Evolutionary conservation across 345 rosid species (phyloP).

Genomic region (Ailanthus altissimus): DNA sequence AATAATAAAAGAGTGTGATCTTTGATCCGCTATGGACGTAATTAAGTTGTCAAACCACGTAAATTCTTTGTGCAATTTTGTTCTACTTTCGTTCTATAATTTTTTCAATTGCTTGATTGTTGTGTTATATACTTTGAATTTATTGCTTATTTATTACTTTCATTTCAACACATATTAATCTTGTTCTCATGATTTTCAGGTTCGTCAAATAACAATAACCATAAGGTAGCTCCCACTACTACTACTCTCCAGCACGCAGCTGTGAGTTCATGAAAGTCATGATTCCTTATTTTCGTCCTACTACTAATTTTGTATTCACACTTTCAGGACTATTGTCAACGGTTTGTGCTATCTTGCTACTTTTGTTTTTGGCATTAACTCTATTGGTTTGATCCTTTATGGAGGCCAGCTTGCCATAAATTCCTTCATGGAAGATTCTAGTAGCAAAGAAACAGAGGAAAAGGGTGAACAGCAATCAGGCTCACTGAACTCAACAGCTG

Average conservation of each 20-base stretch:
- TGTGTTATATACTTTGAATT: too few relatives aligned
- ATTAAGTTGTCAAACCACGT: too few relatives aligned
- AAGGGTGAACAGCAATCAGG: slow-evolving; percentile 24
- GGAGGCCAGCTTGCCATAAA: slow-evolving; percentile 70
- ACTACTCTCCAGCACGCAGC: slow-evolving; percentile 1
- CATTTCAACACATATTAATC: too few relatives aligned
- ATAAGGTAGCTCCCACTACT: slow-evolving; percentile 50
- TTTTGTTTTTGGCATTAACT: slow-evolving; percentile 82
- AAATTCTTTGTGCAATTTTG: too few relatives aligned
- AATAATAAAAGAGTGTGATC: too few relatives aligned
- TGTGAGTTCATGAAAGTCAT: slow-evolving; percentile 21
- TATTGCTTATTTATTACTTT: too few relatives aligned
- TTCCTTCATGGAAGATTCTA: slow-evolving; percentile 48
- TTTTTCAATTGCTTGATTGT: too few relatives aligned
- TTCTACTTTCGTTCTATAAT: too few relatives aligned
- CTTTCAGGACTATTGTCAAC: slow-evolving; percentile 77
- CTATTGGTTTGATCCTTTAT: slow-evolving; percentile 75
- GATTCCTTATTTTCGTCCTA: slow-evolving; percentile 6
- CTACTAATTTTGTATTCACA: background rate
- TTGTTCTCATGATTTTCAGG: slow-evolving; percentile 51
- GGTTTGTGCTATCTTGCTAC: slow-evolving; percentile 95
- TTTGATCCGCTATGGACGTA: too few relatives aligned
- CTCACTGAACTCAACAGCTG: slow-evolving; percentile 32
- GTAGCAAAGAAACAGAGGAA: slow-evolving; percentile 28
- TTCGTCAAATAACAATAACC: slow-evolving; percentile 82